Evolutionary conservation across 495 filamentous ascomycete species (phyloP).

Genomic region (Penicillium egyptiacum): DNA sequence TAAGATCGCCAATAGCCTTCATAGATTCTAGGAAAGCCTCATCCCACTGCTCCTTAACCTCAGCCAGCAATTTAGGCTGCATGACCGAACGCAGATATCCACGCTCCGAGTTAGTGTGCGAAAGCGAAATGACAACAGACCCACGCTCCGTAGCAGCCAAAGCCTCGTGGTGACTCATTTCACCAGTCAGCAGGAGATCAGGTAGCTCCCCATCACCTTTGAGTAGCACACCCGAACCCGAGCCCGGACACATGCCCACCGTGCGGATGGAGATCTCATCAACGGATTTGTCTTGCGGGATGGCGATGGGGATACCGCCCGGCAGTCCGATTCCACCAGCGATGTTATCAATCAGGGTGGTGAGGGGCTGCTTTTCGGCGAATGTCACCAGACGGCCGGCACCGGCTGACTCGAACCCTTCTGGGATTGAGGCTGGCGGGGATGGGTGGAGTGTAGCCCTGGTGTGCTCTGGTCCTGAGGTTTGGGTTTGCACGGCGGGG

Average conservation of each 20-base stretch:
- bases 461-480: conserved; percentile 43
- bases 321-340: conserved; percentile 59
- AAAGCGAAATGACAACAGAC: conserved; percentile 77
- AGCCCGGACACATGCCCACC: conserved; percentile 78
- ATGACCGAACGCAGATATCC: conserved; percentile 73
- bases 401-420: conserved; percentile 66
- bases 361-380: conserved; percentile 54
- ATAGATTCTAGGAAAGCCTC: conserved; percentile 39
- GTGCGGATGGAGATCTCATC: conserved; percentile 57
- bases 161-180: conserved; percentile 90
- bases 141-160: conserved; percentile 84
- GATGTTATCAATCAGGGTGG: conserved; percentile 62
- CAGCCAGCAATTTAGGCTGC: conserved; percentile 58
- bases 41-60: conserved; percentile 56
- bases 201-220: conserved; percentile 55
- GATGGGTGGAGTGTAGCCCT: conserved; percentile 55
- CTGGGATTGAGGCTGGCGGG: conserved; percentile 38
- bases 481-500: conserved; percentile 22
- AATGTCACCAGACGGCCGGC: conserved; percentile 76
- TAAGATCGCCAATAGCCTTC: conserved; percentile 32
- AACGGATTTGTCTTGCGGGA: conserved; percentile 58
- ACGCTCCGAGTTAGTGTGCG: conserved; percentile 90
- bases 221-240: conserved; percentile 71
- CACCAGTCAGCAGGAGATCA: conserved; percentile 86
- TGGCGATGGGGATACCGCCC: conserved; percentile 63